Evolutionary conservation across 2,329 filamentous ascomycete genomes (phyloP).

Genomic region (Colletotrichum brevisporum): DNA sequence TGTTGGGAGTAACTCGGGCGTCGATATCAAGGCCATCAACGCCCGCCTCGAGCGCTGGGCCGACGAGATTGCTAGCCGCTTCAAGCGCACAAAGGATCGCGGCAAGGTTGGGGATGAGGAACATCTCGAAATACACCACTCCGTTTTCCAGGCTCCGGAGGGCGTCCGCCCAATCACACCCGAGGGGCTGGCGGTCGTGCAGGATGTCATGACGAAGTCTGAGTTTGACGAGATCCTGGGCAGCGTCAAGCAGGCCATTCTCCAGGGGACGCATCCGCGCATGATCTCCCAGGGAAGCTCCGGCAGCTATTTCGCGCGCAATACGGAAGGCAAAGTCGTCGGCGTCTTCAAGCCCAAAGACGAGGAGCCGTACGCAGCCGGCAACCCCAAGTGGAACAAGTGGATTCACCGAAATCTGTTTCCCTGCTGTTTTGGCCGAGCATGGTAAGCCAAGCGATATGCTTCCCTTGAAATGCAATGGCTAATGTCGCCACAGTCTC

Average conservation of each 20-base stretch:
- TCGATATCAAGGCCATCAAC: conserved; percentile 99
- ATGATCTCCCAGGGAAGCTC: conserved; percentile 98
- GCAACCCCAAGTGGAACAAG: conserved; percentile 99
- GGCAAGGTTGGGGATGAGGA: conserved; percentile 84
- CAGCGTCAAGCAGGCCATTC: conserved; percentile 90
- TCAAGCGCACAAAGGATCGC: conserved; percentile 87
- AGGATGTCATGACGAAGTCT: conserved; percentile 79
- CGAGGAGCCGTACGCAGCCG: conserved; percentile 96
- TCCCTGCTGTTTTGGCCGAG: conserved; percentile 95
- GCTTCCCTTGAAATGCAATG: background rate
- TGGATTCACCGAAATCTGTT: conserved; percentile 99
- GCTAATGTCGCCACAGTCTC: conserved; percentile 63
- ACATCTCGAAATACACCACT: conserved; percentile 94
- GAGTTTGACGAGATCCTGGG: conserved; percentile 93
- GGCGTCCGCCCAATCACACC: conserved; percentile 85
- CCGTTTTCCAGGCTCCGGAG: conserved; percentile 94
- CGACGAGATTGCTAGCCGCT: conserved; percentile 96
- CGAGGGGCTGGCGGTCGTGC: conserved; percentile 76
- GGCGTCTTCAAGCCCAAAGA: conserved; percentile 99
- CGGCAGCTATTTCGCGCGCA: conserved; percentile 96
- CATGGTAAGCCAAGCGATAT: conserved; percentile 72
- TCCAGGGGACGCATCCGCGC: conserved; percentile 90
- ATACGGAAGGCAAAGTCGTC: conserved; percentile 91
- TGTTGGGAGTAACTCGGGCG: conserved; percentile 82
- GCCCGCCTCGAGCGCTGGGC: conserved; percentile 95